Evolutionary conservation across 257 asterid species (phyloP), one percentile per base, ranked within the genome.

Genomic region (Ophiorrhiza pumila): DNA sequence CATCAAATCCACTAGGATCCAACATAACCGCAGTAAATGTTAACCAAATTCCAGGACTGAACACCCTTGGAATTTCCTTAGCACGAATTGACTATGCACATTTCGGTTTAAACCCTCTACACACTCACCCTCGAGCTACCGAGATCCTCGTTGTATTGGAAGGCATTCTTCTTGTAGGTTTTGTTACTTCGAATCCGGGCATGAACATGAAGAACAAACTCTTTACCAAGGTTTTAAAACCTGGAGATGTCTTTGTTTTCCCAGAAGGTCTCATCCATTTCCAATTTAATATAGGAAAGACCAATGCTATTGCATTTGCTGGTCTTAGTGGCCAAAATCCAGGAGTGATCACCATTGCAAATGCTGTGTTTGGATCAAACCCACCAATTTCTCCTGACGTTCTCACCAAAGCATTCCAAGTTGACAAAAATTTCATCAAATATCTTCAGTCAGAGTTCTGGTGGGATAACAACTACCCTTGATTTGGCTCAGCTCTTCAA

Each of bases 61-160:
- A 71, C 55, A 71, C 76, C 6, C 76, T 71, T 43, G 76, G 76
- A 8, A 71, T 59, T 15, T 71, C 76, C n/a, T 2, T 71, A 9
- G 76, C 41, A 2, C 76, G 76, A 7, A 58, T 71, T 0, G 76
- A 71, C 52, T 46, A 11, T 46, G 52, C 20, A 10, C 52, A 18
- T 2, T 46, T 11, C 14, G 52, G 52, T 46, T 46, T 46, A 20
- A 46, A 7, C 52, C 18, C 52, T 46, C 52, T 20, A 46, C 52
- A 46, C 52, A 46, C 52, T 46, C 20, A 13, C 52, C 52, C 20
- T 15, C 52, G 52, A 46, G 20, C 52, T 10, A 46, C 52, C 18
- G 63, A 50, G 46, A 43, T 34, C 2, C 13, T 32, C 17, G 47
- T 53, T 12, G 63, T 69, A 0, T 18, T 50, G 31, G 67, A 71